phyloP scores from a whole-genome alignment of 2,329 filamentous ascomycete species.

The Penicillium sp. region DNA sequence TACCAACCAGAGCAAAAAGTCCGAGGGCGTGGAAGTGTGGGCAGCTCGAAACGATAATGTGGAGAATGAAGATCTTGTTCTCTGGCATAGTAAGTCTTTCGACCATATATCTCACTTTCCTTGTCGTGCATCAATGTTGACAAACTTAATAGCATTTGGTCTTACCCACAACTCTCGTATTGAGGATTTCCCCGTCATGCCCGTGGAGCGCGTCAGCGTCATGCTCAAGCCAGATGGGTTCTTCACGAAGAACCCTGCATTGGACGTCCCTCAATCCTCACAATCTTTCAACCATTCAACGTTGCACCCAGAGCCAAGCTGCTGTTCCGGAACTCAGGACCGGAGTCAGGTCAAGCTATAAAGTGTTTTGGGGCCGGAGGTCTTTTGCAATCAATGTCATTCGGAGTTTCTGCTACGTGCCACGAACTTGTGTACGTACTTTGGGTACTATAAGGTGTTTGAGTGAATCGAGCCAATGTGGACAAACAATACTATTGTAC shows the following conservation, averaged over 20 bases:
- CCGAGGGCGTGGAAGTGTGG: conserved; percentile 50
- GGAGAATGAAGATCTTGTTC: conserved; percentile 41
- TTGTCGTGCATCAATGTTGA: conserved; percentile 5
- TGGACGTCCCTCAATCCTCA: conserved; percentile 41
- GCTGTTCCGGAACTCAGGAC: conserved; percentile 19
- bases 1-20: conserved; percentile 49
- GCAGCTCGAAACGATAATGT: conserved; percentile 44
- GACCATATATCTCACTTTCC: too few species aligned
- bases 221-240: conserved; percentile 47
- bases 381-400: too few species aligned
- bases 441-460: too few species aligned
- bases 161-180: conserved; percentile 59
- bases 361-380: neutral
- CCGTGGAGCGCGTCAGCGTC: conserved; percentile 48
- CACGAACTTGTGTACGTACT: too few species aligned
- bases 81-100: conserved; percentile 33
- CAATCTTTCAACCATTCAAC: conserved; percentile 39
- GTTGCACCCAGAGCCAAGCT: conserved; percentile 25
- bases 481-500: too few species aligned
- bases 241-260: conserved; percentile 46
- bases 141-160: conserved; percentile 36
- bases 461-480: too few species aligned
- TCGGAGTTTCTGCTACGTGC: too few species aligned
- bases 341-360: conserved; percentile 24
- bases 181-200: conserved; percentile 65